Percentiles rank a stretch among this genome's conserved stretches.
Evolutionary conservation across 306 rosid genomes (phyloP).

Genomic region (Glycyrrhiza uralensis): DNA sequence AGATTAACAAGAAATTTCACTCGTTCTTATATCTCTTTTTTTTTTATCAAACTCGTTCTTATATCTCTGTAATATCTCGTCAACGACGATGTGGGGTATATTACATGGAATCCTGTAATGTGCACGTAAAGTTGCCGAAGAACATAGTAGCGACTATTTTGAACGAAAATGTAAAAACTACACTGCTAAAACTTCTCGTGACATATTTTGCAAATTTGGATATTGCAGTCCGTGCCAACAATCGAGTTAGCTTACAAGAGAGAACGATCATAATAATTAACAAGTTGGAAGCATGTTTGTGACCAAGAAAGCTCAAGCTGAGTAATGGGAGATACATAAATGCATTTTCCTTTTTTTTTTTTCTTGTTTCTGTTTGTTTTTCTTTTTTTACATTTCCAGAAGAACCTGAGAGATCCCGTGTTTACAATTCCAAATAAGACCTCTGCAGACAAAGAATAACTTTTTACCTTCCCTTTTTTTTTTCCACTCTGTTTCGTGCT

Average conservation of each 20-base stretch:
- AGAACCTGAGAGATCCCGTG: conserved; percentile 72
- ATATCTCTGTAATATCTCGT: too few species aligned
- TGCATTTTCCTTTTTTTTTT: conserved; percentile 5
- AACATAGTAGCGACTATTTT: too few species aligned
- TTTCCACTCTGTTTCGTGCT: not conserved
- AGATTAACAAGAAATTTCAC: too few species aligned
- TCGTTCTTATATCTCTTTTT: too few species aligned
- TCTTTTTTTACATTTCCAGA: conserved; percentile 44
- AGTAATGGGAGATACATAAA: conserved; percentile 8
- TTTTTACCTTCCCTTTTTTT: conserved; percentile 29
- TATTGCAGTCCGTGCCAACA: not conserved
- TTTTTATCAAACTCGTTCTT: too few species aligned
- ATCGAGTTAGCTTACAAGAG: not conserved
- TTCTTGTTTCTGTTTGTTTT: not conserved
- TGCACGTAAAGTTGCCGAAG: too few species aligned
- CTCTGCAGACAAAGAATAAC: conserved; percentile 55
- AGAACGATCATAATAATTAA: not conserved
- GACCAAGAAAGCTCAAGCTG: conserved; percentile 19
- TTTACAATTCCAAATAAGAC: conserved; percentile 66
- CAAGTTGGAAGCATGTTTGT: not conserved
- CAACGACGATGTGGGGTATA: too few species aligned
- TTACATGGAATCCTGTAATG: too few species aligned
- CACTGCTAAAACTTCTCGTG: not conserved
- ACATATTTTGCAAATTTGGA: not conserved
- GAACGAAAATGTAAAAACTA: not conserved